phyloP scores from a whole-genome alignment of 768 basidiomycete species.

The Pleurotus platypus region DNA sequence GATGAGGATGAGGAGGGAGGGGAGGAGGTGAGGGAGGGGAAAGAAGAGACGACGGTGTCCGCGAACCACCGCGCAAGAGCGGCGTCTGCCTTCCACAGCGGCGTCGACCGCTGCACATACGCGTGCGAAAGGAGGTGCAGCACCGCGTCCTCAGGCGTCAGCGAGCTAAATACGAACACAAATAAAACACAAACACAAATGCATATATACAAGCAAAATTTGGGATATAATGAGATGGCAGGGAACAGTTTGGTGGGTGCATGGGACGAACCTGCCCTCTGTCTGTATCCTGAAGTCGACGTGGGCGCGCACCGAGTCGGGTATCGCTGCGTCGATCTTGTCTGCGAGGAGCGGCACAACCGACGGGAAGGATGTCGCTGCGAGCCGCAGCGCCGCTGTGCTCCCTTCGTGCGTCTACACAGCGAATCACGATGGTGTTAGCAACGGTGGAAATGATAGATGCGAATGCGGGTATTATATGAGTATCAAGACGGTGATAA shows the following conservation, averaged over 20 bases:
- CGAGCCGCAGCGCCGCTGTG: slow-evolving; percentile 66
- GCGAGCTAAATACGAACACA: slow-evolving; percentile 24
- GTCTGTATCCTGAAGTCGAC: slow-evolving; percentile 67
- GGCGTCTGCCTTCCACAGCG: slow-evolving; percentile 77
- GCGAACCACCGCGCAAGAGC: slow-evolving; percentile 64
- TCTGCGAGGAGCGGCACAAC: slow-evolving; percentile 82
- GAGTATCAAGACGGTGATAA: too few relatives aligned
- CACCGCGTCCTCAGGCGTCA: slow-evolving; percentile 38
- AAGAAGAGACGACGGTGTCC: slow-evolving; percentile 43
- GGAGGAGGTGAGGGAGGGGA: slow-evolving; percentile 30
- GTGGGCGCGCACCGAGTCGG: slow-evolving; percentile 54
- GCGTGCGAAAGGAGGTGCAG: slow-evolving; percentile 85
- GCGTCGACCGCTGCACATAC: slow-evolving; percentile 73
- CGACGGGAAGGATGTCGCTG: slow-evolving; percentile 75
- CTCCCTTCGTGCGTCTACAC: slow-evolving; percentile 53
- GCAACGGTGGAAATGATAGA: background rate
- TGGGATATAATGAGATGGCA: background rate
- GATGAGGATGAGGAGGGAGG: slow-evolving; percentile 5
- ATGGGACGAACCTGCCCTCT: slow-evolving; percentile 51
- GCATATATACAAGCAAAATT: too few relatives aligned
- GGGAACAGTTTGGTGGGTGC: background rate
- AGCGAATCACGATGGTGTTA: background rate
- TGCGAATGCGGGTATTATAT: background rate
- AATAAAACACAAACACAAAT: slow-evolving; percentile 8
- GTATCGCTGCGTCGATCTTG: slow-evolving; percentile 71